These are phyloP conservation scores for Trichoderma arundinaceum DNA, from an alignment of 2,329 filamentous ascomycete species.

Conservation along the genomic window DNA sequence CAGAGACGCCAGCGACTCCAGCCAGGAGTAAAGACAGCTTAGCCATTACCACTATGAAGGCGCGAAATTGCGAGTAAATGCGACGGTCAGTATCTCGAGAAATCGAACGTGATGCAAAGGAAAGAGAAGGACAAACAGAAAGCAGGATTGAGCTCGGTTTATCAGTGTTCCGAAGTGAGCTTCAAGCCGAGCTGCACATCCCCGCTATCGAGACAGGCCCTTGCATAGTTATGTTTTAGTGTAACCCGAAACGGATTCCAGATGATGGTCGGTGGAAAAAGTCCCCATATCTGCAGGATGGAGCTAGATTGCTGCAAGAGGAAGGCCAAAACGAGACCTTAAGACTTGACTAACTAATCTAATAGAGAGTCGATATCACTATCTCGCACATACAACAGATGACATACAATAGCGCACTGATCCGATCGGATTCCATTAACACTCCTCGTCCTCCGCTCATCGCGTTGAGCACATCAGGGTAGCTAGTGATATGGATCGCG, in stretches of 20 bases:
- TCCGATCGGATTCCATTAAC: too few species aligned
- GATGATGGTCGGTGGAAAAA: not conserved
- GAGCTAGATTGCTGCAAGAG: not conserved
- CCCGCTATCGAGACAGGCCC: conserved; percentile 12
- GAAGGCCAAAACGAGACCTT: not conserved
- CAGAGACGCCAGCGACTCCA: conserved; percentile 25
- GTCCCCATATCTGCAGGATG: conserved; percentile 2
- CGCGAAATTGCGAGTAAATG: not conserved
- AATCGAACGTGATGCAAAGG: not conserved
- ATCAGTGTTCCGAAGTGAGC: conserved; percentile 18
- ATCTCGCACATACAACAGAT: too few species aligned
- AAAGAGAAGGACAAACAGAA: not conserved
- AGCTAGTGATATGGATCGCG: not conserved
- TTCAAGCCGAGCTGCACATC: conserved; percentile 19
- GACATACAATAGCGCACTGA: too few species aligned
- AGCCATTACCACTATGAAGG: conserved; percentile 23
- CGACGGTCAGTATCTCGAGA: not conserved
- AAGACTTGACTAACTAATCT: too few species aligned
- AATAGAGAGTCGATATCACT: too few species aligned
- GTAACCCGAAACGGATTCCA: conserved; percentile 1
- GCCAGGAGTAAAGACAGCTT: conserved; percentile 26
- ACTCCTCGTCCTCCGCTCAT: not conserved
- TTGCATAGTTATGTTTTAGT: conserved; percentile 16
- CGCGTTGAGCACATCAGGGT: not conserved
- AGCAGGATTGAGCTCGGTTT: conserved; percentile 15